phyloP scores from a whole-genome alignment of 192 early-diverging fungal species.

The Spinellus fusiger region DNA sequence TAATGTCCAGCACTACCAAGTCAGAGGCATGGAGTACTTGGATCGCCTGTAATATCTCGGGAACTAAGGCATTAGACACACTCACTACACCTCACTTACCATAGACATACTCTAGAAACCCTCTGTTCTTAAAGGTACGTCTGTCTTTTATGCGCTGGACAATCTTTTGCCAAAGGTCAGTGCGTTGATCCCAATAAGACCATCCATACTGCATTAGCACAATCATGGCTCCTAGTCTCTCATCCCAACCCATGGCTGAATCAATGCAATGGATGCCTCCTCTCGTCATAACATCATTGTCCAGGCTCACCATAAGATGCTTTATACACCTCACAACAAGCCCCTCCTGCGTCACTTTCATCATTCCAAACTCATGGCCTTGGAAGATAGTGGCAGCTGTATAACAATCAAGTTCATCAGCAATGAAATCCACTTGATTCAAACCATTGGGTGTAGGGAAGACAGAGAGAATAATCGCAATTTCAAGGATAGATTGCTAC shows the following conservation, averaged over 20 bases:
- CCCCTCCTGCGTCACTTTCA: conserved; percentile 24
- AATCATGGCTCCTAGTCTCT: conserved; percentile 24
- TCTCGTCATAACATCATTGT: conserved; percentile 15
- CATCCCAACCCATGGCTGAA: conserved; percentile 30
- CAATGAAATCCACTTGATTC: conserved; percentile 20
- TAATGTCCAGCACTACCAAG: conserved; percentile 19
- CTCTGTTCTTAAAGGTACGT: conserved; percentile 23
- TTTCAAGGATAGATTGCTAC: conserved; percentile 30
- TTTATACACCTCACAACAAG: conserved; percentile 30
- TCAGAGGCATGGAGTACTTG: conserved; percentile 20
- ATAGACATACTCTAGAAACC: conserved; percentile 27
- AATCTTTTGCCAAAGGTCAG: conserved; percentile 24
- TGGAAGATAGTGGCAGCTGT: conserved; percentile 19
- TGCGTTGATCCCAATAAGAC: conserved; percentile 26
- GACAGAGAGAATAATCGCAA: conserved; percentile 31
- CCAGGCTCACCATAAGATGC: conserved; percentile 29
- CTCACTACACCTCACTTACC: not conserved
- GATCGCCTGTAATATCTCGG: conserved; percentile 22
- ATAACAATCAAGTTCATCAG: conserved; percentile 25
- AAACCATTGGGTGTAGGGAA: conserved; percentile 21
- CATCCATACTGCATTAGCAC: conserved; percentile 34
- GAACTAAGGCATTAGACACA: conserved; percentile 10
- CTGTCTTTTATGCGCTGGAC: conserved; percentile 27
- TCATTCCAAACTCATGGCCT: conserved; percentile 25
- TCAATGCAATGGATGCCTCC: conserved; percentile 25